Percentiles rank a stretch among this genome's conserved stretches.
These are phyloP conservation scores for Croton setiger DNA, from an alignment of 441 rosid genomes.

Conservation along the genomic window DNA sequence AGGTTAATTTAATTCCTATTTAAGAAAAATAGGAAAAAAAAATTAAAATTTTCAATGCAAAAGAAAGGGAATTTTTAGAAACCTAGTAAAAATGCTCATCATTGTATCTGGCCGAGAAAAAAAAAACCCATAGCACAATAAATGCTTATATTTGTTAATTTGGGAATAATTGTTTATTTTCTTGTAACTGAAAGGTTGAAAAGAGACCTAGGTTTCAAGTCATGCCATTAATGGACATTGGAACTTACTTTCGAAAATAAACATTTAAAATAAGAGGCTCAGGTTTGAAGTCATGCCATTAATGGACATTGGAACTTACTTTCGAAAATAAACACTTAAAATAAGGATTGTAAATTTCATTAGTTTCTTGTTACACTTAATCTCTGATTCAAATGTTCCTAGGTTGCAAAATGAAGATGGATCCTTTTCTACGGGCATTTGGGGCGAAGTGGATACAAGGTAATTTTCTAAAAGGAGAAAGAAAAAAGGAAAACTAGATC, in stretches of 20 bases:
- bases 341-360: background rate
- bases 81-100: too few species aligned
- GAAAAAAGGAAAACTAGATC: too few species aligned
- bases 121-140: background rate
- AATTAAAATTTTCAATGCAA: too few species aligned
- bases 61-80: too few species aligned
- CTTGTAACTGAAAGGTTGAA: background rate
- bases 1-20: too few species aligned
- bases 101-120: too few species aligned
- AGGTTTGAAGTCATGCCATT: background rate
- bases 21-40: too few species aligned
- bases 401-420: slow-evolving; percentile 86
- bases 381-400: slow-evolving; percentile 48
- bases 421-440: slow-evolving; percentile 82
- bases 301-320: too few species aligned
- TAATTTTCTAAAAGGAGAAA: slow-evolving; percentile 19
- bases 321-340: too few species aligned
- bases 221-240: too few species aligned
- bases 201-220: too few species aligned
- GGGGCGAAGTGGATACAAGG: slow-evolving; percentile 96
- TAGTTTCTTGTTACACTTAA: slow-evolving; percentile 36
- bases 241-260: too few species aligned
- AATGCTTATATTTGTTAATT: background rate
- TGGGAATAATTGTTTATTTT: background rate
- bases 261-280: background rate